Percentiles rank a stretch among this genome's conserved stretches.
Conservation (phyloP, 2,329 filamentous ascomycete genomes). For the Canariomyces notabilis region DNA sequence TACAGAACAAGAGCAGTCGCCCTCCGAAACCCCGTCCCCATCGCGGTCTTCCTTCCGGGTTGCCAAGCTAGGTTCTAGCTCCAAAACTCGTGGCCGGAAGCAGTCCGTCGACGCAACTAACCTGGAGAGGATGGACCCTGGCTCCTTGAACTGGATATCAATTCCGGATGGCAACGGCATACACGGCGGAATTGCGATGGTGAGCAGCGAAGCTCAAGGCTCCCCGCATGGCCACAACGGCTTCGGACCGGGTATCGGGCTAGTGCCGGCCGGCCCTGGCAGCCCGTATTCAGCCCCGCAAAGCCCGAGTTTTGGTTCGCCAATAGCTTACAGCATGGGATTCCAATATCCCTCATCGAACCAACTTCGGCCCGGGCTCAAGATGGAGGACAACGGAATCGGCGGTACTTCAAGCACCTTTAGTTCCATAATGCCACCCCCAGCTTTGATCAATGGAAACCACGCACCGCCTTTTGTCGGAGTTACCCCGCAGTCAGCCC, state of each 20-base stretch:
- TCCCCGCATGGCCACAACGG: slow-evolving; percentile 2
- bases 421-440: slow-evolving; percentile 3
- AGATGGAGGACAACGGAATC: slow-evolving; percentile 23
- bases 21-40: slow-evolving; percentile 33
- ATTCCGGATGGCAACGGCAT: slow-evolving; percentile 24
- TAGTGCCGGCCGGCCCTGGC: slow-evolving; percentile 9
- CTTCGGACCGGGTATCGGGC: slow-evolving; percentile 5
- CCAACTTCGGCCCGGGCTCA: slow-evolving; percentile 15
- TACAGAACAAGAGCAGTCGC: slow-evolving; percentile 20
- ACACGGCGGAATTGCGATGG: slow-evolving; percentile 24
- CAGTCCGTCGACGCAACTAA: slow-evolving; percentile 45
- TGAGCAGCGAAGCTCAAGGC: slow-evolving; percentile 8
- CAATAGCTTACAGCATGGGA: slow-evolving; percentile 16
- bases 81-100: slow-evolving; percentile 38
- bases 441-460: slow-evolving; percentile 12
- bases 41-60: slow-evolving; percentile 39
- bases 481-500: slow-evolving; percentile 19
- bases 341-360: slow-evolving; percentile 14
- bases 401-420: slow-evolving; percentile 42
- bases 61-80: slow-evolving; percentile 36
- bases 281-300: slow-evolving; percentile 9
- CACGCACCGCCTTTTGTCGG: slow-evolving; percentile 7
- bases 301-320: slow-evolving; percentile 9
- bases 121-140: slow-evolving; percentile 50
- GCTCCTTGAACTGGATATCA: slow-evolving; percentile 45